Evolutionary conservation across 768 basidiomycete genomes (phyloP).

Genomic region (Piloderma croceum): DNA sequence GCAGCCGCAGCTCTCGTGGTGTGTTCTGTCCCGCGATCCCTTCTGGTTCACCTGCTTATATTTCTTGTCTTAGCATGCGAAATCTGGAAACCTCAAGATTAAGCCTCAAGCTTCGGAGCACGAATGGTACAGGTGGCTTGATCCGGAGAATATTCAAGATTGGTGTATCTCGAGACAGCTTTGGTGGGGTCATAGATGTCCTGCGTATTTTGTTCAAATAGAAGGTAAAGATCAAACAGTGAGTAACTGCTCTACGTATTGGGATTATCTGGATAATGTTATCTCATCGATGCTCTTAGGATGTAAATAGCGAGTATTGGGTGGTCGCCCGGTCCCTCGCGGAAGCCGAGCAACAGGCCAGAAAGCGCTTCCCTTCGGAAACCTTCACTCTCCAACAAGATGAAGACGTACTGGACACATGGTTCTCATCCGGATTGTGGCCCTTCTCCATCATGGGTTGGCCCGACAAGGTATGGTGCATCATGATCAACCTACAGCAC

Average conservation of each 20-base stretch:
- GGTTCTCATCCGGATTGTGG: conserved; percentile 98
- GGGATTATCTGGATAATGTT: neutral
- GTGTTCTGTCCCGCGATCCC: neutral
- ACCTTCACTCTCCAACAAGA: conserved; percentile 84
- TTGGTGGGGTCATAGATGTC: conserved; percentile 98
- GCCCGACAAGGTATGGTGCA: conserved; percentile 71
- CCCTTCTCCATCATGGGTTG: conserved; percentile 97
- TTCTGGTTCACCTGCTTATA: conserved; percentile 1
- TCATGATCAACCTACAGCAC: neutral
- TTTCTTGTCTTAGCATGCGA: conserved; percentile 58
- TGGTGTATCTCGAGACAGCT: conserved; percentile 99
- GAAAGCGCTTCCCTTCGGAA: conserved; percentile 56
- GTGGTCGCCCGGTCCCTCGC: conserved; percentile 78
- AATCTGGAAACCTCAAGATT: conserved; percentile 80
- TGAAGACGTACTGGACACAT: conserved; percentile 96
- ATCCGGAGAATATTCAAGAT: conserved; percentile 89
- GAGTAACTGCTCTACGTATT: too few relatives aligned
- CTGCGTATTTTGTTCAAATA: conserved; percentile 87
- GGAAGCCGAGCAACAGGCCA: conserved; percentile 74
- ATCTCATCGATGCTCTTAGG: conserved; percentile 30
- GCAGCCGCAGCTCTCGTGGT: conserved; percentile 85
- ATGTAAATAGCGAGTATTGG: conserved; percentile 75
- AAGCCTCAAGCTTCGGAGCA: conserved; percentile 79
- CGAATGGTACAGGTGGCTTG: conserved; percentile 96
- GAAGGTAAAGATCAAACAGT: conserved; percentile 72